phyloP scores from a whole-genome alignment of 1,284 basidiomycete species.

The Porodaedalea pini region DNA sequence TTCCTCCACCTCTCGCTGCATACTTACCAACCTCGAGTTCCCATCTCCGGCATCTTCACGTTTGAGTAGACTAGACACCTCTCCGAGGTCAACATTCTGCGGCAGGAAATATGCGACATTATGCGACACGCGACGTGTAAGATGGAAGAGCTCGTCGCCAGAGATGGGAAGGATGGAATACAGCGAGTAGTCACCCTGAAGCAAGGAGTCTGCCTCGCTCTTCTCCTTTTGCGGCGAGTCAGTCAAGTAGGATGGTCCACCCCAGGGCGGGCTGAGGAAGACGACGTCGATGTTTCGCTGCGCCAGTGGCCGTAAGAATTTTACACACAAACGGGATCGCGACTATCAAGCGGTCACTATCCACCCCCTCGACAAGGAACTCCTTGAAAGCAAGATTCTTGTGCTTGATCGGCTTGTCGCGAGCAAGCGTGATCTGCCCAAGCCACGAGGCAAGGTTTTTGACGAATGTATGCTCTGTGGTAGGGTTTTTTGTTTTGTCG shows the following conservation, averaged over 20 bases:
- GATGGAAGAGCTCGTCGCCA: no score
- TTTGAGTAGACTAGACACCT: slow-evolving; percentile 68
- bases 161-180: no score
- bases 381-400: slow-evolving; percentile 97
- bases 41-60: no score
- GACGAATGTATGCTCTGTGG: slow-evolving; percentile 81
- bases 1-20: no score
- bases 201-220: no score
- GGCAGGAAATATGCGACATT: slow-evolving; percentile 92
- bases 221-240: no score
- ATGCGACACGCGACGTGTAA: slow-evolving; percentile 65
- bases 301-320: no score
- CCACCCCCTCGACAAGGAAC: slow-evolving; percentile 91
- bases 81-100: slow-evolving; percentile 72
- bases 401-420: slow-evolving; percentile 89
- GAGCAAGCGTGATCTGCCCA: slow-evolving; percentile 88
- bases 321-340: slow-evolving; percentile 99
- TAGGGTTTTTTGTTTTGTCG: slow-evolving; percentile 84
- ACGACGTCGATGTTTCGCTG: slow-evolving; percentile 71
- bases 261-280: slow-evolving; percentile 94
- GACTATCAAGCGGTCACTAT: slow-evolving; percentile 86
- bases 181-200: no score
- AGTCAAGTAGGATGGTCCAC: no score
- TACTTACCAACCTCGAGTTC: no score
- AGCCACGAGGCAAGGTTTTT: slow-evolving; percentile 98